Evolutionary conservation across 345 rosid species (phyloP).

Genomic region (Corchorus capsularis): DNA sequence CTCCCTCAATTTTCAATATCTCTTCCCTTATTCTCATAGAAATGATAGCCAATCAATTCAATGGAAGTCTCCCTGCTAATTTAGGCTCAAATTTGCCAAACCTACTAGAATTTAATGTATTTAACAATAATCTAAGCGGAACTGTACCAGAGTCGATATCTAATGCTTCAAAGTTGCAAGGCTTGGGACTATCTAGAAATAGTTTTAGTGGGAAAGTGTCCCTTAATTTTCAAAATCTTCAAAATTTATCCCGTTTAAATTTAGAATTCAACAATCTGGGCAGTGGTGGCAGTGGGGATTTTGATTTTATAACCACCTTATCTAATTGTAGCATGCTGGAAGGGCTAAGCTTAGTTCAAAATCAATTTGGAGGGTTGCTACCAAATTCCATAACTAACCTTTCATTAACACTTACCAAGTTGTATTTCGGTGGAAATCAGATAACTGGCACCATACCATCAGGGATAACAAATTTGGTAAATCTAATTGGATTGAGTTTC

Average conservation of each 20-base stretch:
- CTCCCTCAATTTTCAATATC: conserved; percentile 25
- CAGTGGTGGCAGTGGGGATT: not conserved
- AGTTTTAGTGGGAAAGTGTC: not conserved
- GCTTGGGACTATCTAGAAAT: not conserved
- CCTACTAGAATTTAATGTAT: not conserved
- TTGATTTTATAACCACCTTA: not conserved
- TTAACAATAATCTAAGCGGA: conserved; percentile 26
- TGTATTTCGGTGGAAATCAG: not conserved
- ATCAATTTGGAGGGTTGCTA: not conserved
- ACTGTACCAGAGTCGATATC: conserved; percentile 28
- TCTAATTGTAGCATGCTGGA: not conserved
- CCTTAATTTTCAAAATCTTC: not conserved
- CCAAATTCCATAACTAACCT: not conserved
- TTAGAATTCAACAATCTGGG: not conserved
- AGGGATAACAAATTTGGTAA: conserved; percentile 1
- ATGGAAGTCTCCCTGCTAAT: conserved; percentile 15
- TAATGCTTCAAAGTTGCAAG: conserved; percentile 20
- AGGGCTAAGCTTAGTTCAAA: rapidly evolving
- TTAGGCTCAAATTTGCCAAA: conserved; percentile 29
- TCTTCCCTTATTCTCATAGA: rapidly evolving
- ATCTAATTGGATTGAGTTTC: not conserved
- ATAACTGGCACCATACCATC: not conserved
- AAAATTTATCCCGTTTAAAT: not conserved
- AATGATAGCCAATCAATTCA: not conserved
- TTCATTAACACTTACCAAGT: not conserved